Conservation (phyloP, 2,329 filamentous ascomycete species). For the Penicillium paneum region DNA sequence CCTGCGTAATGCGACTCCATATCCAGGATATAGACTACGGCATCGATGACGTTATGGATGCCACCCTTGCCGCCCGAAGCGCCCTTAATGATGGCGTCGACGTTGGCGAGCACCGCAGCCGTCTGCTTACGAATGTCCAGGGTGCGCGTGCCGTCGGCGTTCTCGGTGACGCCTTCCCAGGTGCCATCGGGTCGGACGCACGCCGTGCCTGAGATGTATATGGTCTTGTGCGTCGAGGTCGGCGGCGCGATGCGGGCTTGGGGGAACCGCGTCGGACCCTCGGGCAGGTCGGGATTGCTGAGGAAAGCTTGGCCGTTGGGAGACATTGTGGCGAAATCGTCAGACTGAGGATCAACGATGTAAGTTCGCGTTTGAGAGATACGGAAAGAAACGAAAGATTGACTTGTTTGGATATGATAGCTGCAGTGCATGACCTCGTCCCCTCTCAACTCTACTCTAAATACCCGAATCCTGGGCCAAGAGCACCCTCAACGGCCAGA, state of each 20-base stretch:
- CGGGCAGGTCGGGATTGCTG: constrained; percentile 27
- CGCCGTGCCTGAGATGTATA: constrained; percentile 44
- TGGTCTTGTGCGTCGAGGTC: constrained; percentile 32
- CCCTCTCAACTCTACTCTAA: too few species aligned
- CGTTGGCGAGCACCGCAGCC: constrained; percentile 38
- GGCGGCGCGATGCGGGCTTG: constrained; percentile 38
- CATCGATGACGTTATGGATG: constrained; percentile 41
- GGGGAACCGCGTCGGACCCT: constrained; percentile 30
- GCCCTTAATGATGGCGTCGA: constrained; percentile 40
- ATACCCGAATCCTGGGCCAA: too few species aligned
- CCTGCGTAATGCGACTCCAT: constrained; percentile 44
- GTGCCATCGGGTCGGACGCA: constrained; percentile 35
- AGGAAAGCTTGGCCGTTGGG: too few species aligned
- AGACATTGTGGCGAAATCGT: too few species aligned
- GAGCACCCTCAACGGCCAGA: too few species aligned
- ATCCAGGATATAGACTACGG: constrained; percentile 43
- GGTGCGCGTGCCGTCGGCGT: constrained; percentile 35
- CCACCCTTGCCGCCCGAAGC: constrained; percentile 37
- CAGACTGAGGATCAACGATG: too few species aligned
- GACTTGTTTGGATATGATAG: too few species aligned
- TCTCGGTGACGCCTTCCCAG: constrained; percentile 37
- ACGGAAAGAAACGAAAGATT: too few species aligned
- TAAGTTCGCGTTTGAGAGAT: too few species aligned
- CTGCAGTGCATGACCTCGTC: too few species aligned
- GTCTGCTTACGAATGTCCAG: constrained; percentile 41